Base-by-base conservation (phyloP, 2,329 filamentous ascomycete species). In the Lasiodiplodia hormozganensis region DNA sequence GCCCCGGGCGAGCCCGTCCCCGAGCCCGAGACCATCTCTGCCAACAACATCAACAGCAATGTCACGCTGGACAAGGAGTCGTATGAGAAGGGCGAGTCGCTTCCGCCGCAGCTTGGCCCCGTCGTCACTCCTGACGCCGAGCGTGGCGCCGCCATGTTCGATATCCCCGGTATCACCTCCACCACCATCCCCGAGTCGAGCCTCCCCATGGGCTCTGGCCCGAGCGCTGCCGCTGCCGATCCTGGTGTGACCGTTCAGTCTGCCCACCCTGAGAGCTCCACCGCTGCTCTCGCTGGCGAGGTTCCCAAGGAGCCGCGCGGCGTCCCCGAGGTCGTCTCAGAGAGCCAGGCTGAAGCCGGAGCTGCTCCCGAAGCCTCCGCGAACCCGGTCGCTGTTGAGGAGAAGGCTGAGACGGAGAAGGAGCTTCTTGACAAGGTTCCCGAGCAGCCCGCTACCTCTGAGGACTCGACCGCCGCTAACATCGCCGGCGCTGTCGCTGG, bases 141-240 rank as follows among this genome's bases (percentile, higher is more conserved):
- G 69, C 77, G 76, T 58, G 81, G 82, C 52, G 78, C 77, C 11
- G 78, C 81, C 64, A 81, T 84, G 74, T 83, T 85, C 71, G 78
- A 75, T 71, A 72, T 86, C 51, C 83, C 84, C 64, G 74, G 76
- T 34, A 78, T 90, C 68, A 83, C 86, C 56, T 86, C 84, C 70
- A 89, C 85, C 79, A 83, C 92, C 78, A 94, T 96, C 71, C 93
- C 93, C 21, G 93, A 96, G 81, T 95, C 92, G 8, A 92, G 91
- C 79, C 85, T 96, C 71, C 91, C 92, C 14, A 90, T 94, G 78
- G 86, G 85, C 52, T 62, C 65, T 28, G 65, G 40, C 18, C 40
- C 64, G 23, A 73, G 75, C 60, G 78, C 78, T 66, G 74, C 71
- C 36, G 75, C 79, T 70, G 72, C 76, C 70, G 80, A 81, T 57